Conservation (phyloP, 192 early-diverging fungal genomes). For the Coemansia sp. region DNA sequence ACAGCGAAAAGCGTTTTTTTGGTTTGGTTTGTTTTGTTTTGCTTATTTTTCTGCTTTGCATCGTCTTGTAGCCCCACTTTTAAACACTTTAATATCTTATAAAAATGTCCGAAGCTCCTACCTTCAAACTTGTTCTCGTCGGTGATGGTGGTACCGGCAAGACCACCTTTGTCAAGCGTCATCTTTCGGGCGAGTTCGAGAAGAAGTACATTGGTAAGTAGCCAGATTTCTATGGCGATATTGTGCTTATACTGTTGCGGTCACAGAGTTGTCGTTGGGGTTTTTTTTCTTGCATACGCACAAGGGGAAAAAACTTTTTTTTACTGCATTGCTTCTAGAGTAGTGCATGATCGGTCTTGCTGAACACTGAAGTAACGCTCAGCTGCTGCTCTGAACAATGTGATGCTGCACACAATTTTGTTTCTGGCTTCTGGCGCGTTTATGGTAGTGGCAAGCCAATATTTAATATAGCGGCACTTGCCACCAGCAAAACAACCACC, state of each 20-base stretch:
- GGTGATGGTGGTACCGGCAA: constrained; percentile 99
- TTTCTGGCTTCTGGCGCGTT: too few species aligned
- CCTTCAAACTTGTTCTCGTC: constrained; percentile 70
- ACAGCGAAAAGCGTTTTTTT: background rate
- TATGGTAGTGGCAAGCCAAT: too few species aligned
- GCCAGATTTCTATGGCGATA: background rate
- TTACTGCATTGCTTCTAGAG: background rate
- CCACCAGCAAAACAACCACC: background rate
- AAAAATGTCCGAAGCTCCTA: constrained; percentile 28
- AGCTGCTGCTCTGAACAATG: background rate
- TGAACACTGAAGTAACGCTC: background rate
- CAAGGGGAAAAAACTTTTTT: background rate
- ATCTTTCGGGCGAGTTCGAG: constrained; percentile 99
- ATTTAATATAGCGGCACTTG: background rate
- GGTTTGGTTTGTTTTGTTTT: background rate
- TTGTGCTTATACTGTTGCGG: background rate
- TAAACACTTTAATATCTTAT: constrained; percentile 13
- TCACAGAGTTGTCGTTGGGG: background rate
- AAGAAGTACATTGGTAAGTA: constrained; percentile 92
- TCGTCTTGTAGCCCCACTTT: constrained; percentile 12
- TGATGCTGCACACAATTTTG: background rate
- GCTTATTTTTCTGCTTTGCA: background rate
- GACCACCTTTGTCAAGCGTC: constrained; percentile 99
- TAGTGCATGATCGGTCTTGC: background rate
- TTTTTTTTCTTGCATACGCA: too few species aligned